Percentiles rank a stretch among this genome's conserved stretches.
Evolutionary conservation across 73 alveolate species (phyloP).

Genomic region (Paramecium sonneborni): DNA sequence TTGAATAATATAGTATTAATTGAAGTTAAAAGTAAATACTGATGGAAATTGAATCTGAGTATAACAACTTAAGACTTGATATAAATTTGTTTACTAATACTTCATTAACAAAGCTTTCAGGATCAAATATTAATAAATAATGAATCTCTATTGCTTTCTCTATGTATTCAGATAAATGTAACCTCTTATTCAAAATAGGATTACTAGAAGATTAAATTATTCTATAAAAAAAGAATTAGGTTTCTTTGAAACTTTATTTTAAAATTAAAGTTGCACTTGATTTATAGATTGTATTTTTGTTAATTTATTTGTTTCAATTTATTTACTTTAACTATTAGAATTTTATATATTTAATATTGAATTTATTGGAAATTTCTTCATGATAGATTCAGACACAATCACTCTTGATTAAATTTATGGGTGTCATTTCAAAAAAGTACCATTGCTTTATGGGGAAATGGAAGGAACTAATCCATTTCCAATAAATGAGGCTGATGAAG

Average conservation of each 20-base stretch:
- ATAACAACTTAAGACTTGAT: no score
- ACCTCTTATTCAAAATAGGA: background rate
- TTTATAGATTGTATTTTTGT: background rate
- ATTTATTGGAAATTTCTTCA: background rate
- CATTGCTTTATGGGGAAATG: background rate
- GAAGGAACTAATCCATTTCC: slow-evolving; percentile 34
- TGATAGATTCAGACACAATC: background rate
- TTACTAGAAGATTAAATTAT: background rate
- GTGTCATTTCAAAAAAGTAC: background rate
- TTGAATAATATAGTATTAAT: no score
- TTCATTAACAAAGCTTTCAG: background rate
- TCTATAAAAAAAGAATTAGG: background rate
- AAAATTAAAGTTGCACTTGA: background rate
- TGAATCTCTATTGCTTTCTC: background rate
- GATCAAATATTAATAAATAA: background rate
- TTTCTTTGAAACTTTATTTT: background rate
- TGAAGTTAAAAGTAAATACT: no score
- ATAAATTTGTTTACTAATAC: no score
- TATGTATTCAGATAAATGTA: background rate
- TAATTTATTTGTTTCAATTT: background rate
- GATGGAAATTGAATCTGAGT: no score
- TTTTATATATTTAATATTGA: background rate
- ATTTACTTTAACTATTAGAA: background rate
- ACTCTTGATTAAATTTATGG: slow-evolving; percentile 26
- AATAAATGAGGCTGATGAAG: slow-evolving; percentile 30